phyloP scores from a whole-genome alignment of 2,329 filamentous ascomycete genomes.

The Fusarium floridanum region DNA sequence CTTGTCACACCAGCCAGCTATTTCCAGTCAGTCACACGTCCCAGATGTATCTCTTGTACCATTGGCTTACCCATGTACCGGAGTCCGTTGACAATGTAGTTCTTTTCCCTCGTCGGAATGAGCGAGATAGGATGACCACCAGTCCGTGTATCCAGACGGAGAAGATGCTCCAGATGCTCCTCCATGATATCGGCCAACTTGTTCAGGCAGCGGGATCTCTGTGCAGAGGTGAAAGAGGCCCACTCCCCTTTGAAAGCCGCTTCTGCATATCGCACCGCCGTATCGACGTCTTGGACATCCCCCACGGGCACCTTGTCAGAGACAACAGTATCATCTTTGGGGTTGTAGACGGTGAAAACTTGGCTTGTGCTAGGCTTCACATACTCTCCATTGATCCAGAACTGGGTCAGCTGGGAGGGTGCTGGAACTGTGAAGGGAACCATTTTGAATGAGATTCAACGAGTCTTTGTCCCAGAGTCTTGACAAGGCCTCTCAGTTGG shows the following conservation, averaged over 20 bases:
- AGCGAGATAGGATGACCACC: not conserved
- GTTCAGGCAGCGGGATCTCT: not conserved
- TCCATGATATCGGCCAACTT: not conserved
- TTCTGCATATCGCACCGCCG: not conserved
- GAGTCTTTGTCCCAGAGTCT: no score
- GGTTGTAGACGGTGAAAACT: not conserved
- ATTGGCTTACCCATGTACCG: not conserved
- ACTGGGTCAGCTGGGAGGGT: not conserved
- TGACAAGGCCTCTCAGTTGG: no score
- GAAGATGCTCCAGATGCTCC: not conserved
- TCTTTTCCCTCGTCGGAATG: not conserved
- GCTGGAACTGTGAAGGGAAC: not conserved
- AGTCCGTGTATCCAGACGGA: not conserved
- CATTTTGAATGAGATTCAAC: not conserved
- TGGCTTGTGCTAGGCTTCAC: not conserved
- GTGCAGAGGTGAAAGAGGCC: not conserved
- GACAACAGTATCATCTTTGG: not conserved
- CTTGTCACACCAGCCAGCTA: not conserved
- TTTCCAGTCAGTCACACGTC: not conserved
- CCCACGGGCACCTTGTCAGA: not conserved
- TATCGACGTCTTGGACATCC: not conserved
- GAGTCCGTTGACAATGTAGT: not conserved
- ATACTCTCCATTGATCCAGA: not conserved
- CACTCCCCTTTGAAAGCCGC: not conserved
- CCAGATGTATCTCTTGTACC: no score